Base-by-base conservation (phyloP, 108 stramenopile genomes). In the Seminavis robusta region DNA sequence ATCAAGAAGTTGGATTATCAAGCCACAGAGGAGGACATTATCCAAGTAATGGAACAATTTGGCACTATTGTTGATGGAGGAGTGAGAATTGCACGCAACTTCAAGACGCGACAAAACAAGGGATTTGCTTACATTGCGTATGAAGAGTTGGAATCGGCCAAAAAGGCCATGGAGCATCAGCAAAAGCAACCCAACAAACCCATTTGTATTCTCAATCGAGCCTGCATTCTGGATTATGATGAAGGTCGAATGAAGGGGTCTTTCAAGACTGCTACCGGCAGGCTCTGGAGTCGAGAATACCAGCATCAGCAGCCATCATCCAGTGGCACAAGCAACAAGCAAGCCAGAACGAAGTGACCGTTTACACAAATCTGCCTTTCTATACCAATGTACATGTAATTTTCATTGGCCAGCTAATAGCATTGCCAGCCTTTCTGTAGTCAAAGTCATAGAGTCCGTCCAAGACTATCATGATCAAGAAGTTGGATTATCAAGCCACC, bases 1-100 rank as follows among this genome's bases (percentile, higher is more conserved):
- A 89, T 97, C 3, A 74, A 84, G 33, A 98, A 98, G 57, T 61
- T 98, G 40, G 94, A 96, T 0, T 98, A 98, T 61, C 61, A 73
- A 13, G 84, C 86, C 5, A 73, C 79, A 6, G 96, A 96, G 68
- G 81, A 88, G 20, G 81, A 84, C 25, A 80, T 98, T 16, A 23
- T 44, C 1, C 59, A 81, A 51, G 71, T 63, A 3, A 91, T 96
- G 56, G 70, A 64, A 16, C 42, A 53, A 2, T 76, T 52, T 41
- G 79, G 74, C 2, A 67, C 66, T 13, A 73, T 92, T 52, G 30
- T 77, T 3, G 77, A 79, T 11, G 83, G 69, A 16, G 83, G 83
- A 11, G 79, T 92, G n/a, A 76, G 90, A 10, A 69, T 92, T 48
- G 86, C 75, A 7, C 61, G 90, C 11, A 85, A 88, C 51, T 55